phyloP scores from a whole-genome alignment of 1,284 basidiomycete genomes.

The Pholiota adiposa region DNA sequence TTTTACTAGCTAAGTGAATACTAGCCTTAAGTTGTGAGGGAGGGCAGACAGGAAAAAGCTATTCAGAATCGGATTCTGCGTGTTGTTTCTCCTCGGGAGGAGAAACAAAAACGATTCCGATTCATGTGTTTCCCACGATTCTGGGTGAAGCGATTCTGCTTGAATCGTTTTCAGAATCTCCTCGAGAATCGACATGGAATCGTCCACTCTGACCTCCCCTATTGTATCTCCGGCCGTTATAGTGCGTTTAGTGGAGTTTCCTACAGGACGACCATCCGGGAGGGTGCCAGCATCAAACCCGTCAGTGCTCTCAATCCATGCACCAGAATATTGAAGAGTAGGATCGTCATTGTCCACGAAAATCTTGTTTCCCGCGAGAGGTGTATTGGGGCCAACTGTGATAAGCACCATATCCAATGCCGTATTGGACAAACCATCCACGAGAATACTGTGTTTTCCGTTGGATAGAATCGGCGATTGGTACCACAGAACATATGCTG shows the following conservation, averaged over 20 bases:
- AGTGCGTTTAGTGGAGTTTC: conserved; percentile 26
- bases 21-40: too few relatives aligned
- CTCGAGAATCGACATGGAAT: too few relatives aligned
- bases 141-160: too few relatives aligned
- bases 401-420: conserved; percentile 28
- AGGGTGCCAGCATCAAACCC: conserved; percentile 17
- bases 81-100: too few relatives aligned
- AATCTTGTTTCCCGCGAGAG: conserved; percentile 21
- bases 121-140: too few relatives aligned
- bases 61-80: too few relatives aligned
- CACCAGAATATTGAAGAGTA: conserved; percentile 23
- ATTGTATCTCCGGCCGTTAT: conserved; percentile 23
- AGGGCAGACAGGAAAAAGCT: too few relatives aligned
- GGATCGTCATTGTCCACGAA: conserved; percentile 28
- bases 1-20: too few relatives aligned
- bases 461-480: conserved; percentile 27
- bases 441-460: conserved; percentile 23
- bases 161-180: too few relatives aligned
- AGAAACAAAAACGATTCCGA: too few relatives aligned
- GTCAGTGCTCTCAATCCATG: conserved; percentile 19
- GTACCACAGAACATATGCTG: conserved; percentile 29
- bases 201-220: too few relatives aligned
- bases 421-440: conserved; percentile 23
- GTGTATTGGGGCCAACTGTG: conserved; percentile 24
- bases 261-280: conserved; percentile 23